phyloP scores from a whole-genome alignment of 306 rosid genomes.

The Castanea crenata region DNA sequence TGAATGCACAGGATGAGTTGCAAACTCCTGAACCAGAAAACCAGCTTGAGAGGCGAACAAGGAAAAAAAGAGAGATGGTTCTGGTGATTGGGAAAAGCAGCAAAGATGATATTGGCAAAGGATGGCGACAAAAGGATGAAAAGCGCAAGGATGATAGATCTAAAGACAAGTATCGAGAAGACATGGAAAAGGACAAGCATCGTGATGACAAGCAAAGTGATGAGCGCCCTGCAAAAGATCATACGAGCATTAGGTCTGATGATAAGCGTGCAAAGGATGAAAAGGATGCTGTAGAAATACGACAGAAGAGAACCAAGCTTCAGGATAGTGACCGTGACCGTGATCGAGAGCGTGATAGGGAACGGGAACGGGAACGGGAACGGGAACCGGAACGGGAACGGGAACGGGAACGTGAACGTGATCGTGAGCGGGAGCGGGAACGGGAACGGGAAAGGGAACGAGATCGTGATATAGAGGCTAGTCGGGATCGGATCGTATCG shows the following conservation, averaged over 20 bases:
- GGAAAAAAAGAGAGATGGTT: slow-evolving; percentile 73
- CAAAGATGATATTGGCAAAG: slow-evolving; percentile 55
- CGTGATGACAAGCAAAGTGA: slow-evolving; percentile 73
- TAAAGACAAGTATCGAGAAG: slow-evolving; percentile 73
- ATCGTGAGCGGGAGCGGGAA: slow-evolving; percentile 36
- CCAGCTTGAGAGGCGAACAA: slow-evolving; percentile 61
- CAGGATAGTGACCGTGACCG: slow-evolving; percentile 54
- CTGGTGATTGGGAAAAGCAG: slow-evolving; percentile 58
- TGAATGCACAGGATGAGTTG: slow-evolving; percentile 52
- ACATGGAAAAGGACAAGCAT: slow-evolving; percentile 68
- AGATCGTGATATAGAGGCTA: not conserved
- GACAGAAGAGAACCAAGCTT: slow-evolving; percentile 69
- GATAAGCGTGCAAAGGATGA: slow-evolving; percentile 77
- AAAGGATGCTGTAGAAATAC: slow-evolving; percentile 58
- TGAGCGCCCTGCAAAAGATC: slow-evolving; percentile 64
- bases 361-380: not conserved
- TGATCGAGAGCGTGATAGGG: not conserved
- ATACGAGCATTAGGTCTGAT: slow-evolving; percentile 58
- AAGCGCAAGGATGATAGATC: slow-evolving; percentile 82
- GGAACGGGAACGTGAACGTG: not conserved
- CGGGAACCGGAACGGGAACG: not conserved
- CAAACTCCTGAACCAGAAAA: slow-evolving; percentile 68
- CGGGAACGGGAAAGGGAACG: not conserved
- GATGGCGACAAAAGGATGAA: slow-evolving; percentile 83
- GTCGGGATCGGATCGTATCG: slow-evolving; percentile 50